Percentiles rank a stretch among this genome's conserved stretches.
These are phyloP conservation scores for Fonsecaea pedrosoi DNA, from an alignment of 2,329 filamentous ascomycete species.

Conservation along the genomic window DNA sequence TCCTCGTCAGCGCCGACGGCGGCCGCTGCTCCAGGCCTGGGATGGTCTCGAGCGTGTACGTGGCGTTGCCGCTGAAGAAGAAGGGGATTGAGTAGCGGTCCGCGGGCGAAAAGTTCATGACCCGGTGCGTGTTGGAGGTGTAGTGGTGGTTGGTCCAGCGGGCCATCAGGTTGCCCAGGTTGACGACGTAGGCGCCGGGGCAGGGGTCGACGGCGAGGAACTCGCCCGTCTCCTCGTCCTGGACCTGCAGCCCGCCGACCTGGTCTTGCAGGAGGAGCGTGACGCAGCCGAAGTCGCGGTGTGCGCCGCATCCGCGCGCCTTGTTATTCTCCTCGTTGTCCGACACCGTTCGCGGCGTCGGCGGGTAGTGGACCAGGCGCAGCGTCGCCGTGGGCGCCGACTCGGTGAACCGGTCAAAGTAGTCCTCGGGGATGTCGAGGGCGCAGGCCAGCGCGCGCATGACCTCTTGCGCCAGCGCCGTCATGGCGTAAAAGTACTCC, in stretches of 20 bases:
- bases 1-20: background rate
- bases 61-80: constrained; percentile 22
- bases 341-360: constrained; percentile 22
- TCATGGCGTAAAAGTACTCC: constrained; percentile 33
- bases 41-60: constrained; percentile 16
- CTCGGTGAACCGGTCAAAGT: constrained; percentile 39
- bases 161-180: constrained; percentile 44
- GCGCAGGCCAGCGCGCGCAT: constrained; percentile 33
- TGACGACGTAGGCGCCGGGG: constrained; percentile 42
- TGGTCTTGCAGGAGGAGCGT: constrained; percentile 45
- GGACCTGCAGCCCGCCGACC: constrained; percentile 43
- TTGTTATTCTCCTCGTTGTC: background rate
- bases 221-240: constrained; percentile 46
- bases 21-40: constrained; percentile 20
- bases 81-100: constrained; percentile 24
- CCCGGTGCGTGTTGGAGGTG: constrained; percentile 42
- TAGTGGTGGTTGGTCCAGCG: constrained; percentile 43
- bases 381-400: constrained; percentile 38
- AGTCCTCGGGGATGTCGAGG: constrained; percentile 32
- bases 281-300: constrained; percentile 46
- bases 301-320: constrained; percentile 40
- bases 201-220: constrained; percentile 57
- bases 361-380: constrained; percentile 41
- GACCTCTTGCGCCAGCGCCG: constrained; percentile 33
- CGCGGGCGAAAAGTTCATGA: constrained; percentile 37